Conservation (phyloP, 306 rosid species). For the Aeschynomene evenia region DNA sequence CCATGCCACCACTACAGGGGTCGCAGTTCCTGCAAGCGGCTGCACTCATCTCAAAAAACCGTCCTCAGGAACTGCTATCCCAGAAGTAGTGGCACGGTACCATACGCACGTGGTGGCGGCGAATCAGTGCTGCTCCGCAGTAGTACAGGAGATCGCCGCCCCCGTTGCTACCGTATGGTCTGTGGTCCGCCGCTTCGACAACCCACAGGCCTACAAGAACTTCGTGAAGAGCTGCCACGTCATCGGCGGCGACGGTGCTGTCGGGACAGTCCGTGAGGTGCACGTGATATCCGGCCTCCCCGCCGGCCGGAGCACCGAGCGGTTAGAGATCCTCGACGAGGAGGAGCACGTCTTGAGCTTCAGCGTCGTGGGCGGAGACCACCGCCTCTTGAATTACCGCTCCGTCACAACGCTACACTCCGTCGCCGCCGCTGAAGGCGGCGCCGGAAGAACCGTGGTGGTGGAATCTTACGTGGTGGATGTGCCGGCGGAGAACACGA, state of each 20-base stretch:
- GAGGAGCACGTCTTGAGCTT: conserved; percentile 86
- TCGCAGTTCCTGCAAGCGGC: background rate
- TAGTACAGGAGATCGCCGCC: conserved; percentile 71
- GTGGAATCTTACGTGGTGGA: conserved; percentile 92
- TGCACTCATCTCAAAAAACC: background rate
- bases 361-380: conserved; percentile 92
- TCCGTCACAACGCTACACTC: conserved; percentile 79
- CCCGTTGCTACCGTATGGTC: conserved; percentile 82
- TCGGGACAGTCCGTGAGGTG: conserved; percentile 80
- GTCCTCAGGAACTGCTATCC: conserved; percentile 14
- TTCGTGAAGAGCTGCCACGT: conserved; percentile 87
- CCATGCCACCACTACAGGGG: background rate
- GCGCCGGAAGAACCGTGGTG: conserved; percentile 54
- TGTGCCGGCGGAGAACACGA: conserved; percentile 76
- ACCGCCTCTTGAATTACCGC: conserved; percentile 70
- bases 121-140: conserved; percentile 77
- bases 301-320: conserved; percentile 76
- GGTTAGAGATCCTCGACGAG: conserved; percentile 91
- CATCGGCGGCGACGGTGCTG: conserved; percentile 72
- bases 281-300: conserved; percentile 87
- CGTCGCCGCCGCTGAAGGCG: background rate
- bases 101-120: conserved; percentile 50
- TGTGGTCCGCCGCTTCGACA: conserved; percentile 90
- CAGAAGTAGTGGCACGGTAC: conserved; percentile 52
- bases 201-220: conserved; percentile 85